A percentile compares a stretch with the other conserved stretches of the same genome.
These are phyloP conservation scores for Amanita fuliginea DNA, from an alignment of 768 basidiomycete genomes.

Conservation along the genomic window DNA sequence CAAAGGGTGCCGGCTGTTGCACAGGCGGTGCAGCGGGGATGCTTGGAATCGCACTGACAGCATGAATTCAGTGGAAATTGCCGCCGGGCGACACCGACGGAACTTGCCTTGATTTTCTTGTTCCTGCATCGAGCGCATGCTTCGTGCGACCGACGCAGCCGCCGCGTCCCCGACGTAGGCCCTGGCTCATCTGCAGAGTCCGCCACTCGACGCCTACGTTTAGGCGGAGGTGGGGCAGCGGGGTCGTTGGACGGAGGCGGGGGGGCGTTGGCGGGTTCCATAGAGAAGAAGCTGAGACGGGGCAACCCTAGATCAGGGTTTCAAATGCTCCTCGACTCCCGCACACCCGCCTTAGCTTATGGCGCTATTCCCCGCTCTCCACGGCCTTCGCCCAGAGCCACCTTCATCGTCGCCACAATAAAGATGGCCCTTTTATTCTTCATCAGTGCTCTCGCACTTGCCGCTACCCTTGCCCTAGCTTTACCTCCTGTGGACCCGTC, in stretches of 20 bases:
- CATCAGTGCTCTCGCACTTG: constrained; percentile 57
- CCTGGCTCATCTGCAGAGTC: constrained; percentile 43
- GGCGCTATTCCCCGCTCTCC: constrained; percentile 37
- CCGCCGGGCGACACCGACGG: constrained; percentile 68
- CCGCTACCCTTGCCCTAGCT: constrained; percentile 69
- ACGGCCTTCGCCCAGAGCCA: constrained; percentile 34
- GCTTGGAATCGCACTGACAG: constrained; percentile 79
- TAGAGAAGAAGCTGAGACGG: constrained; percentile 18
- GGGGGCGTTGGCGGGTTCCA: constrained; percentile 12
- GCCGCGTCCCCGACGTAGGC: constrained; percentile 58
- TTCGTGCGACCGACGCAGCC: constrained; percentile 81
- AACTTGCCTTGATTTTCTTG: constrained; percentile 91
- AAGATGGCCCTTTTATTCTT: constrained; percentile 78
- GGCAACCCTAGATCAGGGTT: constrained; percentile 13
- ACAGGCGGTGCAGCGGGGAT: constrained; percentile 80
- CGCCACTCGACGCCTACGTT: constrained; percentile 42
- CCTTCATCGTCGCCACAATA: constrained; percentile 71
- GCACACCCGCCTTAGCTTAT: constrained; percentile 40
- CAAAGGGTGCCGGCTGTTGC: constrained; percentile 69
- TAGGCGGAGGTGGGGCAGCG: constrained; percentile 23
- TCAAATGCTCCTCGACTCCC: constrained; percentile 30
- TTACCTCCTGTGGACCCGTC: constrained; percentile 73
- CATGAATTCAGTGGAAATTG: constrained; percentile 52
- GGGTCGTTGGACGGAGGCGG: constrained; percentile 13
- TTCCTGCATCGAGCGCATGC: constrained; percentile 89